phyloP scores from a whole-genome alignment of 2,329 filamentous ascomycete species.

The Diplodia sapinea region DNA sequence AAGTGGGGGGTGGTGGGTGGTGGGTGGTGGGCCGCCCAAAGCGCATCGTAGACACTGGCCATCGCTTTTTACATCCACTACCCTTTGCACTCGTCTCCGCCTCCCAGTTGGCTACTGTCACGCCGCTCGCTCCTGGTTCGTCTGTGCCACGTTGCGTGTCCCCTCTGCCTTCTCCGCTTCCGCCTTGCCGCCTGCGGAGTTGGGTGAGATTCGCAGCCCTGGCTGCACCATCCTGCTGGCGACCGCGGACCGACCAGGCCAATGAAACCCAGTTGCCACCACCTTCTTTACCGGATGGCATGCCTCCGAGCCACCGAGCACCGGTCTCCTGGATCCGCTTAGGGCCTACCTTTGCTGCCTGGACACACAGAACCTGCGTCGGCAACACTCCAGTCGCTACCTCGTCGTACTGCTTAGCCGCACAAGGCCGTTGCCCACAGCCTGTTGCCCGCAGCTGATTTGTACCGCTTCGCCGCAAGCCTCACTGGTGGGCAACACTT shows the following conservation, averaged over 20 bases:
- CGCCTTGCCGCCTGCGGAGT: slow-evolving; percentile 9
- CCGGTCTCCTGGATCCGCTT: slow-evolving; percentile 8
- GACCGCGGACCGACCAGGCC: background rate
- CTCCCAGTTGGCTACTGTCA: background rate
- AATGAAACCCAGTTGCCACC: background rate
- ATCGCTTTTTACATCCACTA: background rate
- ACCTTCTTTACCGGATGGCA: background rate
- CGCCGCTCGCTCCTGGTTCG: slow-evolving; percentile 4
- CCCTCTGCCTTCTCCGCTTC: slow-evolving; percentile 7
- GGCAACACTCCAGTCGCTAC: background rate
- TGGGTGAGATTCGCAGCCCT: slow-evolving; percentile 2
- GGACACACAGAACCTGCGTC: slow-evolving; percentile 11
- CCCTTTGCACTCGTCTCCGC: slow-evolving; percentile 5
- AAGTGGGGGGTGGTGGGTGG: background rate
- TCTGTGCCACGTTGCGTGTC: slow-evolving; percentile 15
- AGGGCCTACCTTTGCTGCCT: slow-evolving; percentile 14
- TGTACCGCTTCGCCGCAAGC: background rate
- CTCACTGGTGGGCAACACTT: background rate
- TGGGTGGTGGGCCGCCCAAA: background rate
- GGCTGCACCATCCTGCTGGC: background rate
- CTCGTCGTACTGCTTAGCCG: slow-evolving; percentile 10
- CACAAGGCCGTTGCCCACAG: background rate
- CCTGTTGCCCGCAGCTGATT: background rate
- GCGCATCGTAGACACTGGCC: background rate
- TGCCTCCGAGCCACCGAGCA: slow-evolving; percentile 2